Percentiles rank a stretch among this genome's conserved stretches.
phyloP scores from a whole-genome alignment of 1,139 yeast species.

The Magnusiomyces suaveolens region DNA sequence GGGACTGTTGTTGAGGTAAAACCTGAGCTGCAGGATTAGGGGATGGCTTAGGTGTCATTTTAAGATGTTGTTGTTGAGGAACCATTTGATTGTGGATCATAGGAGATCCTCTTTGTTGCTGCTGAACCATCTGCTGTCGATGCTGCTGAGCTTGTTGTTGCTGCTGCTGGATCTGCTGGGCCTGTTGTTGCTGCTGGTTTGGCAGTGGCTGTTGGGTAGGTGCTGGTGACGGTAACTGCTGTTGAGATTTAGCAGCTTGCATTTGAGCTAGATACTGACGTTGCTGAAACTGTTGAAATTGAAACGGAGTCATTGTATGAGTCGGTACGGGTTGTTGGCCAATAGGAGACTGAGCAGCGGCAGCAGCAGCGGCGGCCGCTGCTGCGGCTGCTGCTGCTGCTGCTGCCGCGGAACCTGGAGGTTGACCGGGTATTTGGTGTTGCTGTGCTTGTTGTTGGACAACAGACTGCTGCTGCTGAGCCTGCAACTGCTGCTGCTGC shows the following conservation, averaged over 20 bases:
- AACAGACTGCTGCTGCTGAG: constrained; percentile 3
- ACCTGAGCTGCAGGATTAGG: neutral
- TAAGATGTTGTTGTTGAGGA: neutral
- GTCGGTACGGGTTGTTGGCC: neutral
- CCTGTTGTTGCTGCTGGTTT: neutral
- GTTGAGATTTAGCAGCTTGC: neutral
- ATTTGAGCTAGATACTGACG: neutral
- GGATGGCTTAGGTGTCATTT: constrained; percentile 4
- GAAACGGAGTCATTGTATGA: neutral
- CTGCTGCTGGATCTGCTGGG: too few species aligned
- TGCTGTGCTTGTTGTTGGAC: constrained; percentile 2
- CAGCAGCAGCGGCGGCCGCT: neutral
- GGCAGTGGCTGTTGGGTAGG: neutral
- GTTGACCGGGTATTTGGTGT: neutral
- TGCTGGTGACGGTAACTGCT: neutral
- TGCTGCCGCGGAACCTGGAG: neutral
- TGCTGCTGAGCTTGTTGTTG: too few species aligned
- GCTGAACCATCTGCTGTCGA: neutral
- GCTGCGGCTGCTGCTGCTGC: neutral
- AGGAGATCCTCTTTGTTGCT: neutral
- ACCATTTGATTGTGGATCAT: neutral
- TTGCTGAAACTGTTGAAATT: neutral
- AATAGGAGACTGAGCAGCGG: neutral
- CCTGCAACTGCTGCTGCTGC: neutral
- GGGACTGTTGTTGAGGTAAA: constrained; percentile 1